Base-by-base conservation (phyloP, 805 yeast genomes). In the Metschnikowia gelsemii region DNA sequence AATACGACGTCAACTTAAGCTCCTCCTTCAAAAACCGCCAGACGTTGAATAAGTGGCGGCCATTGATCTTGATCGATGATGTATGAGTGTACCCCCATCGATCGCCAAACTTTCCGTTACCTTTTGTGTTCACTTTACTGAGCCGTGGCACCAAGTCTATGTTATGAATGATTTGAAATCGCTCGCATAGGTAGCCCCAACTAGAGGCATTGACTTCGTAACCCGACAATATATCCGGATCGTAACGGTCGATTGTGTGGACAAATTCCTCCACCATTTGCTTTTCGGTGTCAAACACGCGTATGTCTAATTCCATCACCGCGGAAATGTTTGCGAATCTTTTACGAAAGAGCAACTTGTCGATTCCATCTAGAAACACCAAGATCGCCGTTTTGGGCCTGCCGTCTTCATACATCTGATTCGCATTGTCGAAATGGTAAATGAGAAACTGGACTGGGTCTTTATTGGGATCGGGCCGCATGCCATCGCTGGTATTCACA, bases 221-320 rank as follows among this genome's bases (percentile, higher is more conserved):
- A 0, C 97, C 98, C 0, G 87, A 73, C 5, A 93, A 56, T 22
- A 93, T 78, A 58, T 93, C 99, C 0, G 98, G 97, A 56, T 93
- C 98, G 38, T 79, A 70, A 2, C 67, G 51, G 14, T 79, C 73
- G 0, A 87, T 80, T 12, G 84, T 48, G 1, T 73, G 69, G 0
- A 80, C 63, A 7, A 91, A 63, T 5, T 72, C 72, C 7, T 71
- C 64, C 2, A 89, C 57, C 78, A 87, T 68, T 5, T 73, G 79
- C 1, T 60, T 44, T 54, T 91, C 98, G n/a, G 64, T 56, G 18
- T 33, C 9, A 42, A 40, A 40, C 8, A 34, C 8, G 3, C 34
- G 19, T 17, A 36, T 32, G 17, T 43, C 29, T 4, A 35, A 28
- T 9, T 32, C 30, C 21, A 33, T 32, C 19, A 42, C 24, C 4